phyloP scores from a whole-genome alignment of 2,329 filamentous ascomycete genomes.

The Penicillium sp. region DNA sequence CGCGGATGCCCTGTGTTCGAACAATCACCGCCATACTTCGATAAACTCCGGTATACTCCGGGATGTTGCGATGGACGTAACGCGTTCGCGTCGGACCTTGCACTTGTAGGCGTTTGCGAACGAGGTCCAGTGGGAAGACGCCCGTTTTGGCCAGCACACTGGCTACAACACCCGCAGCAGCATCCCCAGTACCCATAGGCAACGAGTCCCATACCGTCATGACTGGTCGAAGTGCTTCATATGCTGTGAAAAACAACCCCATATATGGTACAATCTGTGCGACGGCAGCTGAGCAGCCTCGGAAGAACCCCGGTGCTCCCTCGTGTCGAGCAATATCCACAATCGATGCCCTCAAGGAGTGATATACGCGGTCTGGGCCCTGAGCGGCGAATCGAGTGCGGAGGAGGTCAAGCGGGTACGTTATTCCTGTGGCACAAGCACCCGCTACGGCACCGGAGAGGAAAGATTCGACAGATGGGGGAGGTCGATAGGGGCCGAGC shows the following conservation, averaged over 20 bases:
- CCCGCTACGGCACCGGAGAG: conserved; percentile 81
- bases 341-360: conserved; percentile 68
- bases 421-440: conserved; percentile 75
- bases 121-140: conserved; percentile 90
- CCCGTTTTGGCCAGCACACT: conserved; percentile 82
- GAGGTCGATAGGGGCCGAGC: conserved; percentile 54
- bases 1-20: conserved; percentile 70
- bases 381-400: conserved; percentile 97
- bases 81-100: conserved; percentile 79
- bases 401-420: conserved; percentile 91
- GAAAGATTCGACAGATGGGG: conserved; percentile 74
- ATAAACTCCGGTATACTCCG: conserved; percentile 72
- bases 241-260: conserved; percentile 91
- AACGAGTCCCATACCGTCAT: conserved; percentile 50
- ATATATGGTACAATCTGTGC: conserved; percentile 93
- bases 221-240: conserved; percentile 71
- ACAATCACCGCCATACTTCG: conserved; percentile 69
- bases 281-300: conserved; percentile 77
- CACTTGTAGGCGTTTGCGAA: conserved; percentile 90
- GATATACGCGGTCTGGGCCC: conserved; percentile 77
- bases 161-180: conserved; percentile 75
- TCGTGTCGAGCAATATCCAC: conserved; percentile 73
- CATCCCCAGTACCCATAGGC: conserved; percentile 78
- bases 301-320: conserved; percentile 79
- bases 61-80: conserved; percentile 87